Conservation (phyloP, 2,329 filamentous ascomycete genomes). For the Pseudocercospora pini-densiflorae region DNA sequence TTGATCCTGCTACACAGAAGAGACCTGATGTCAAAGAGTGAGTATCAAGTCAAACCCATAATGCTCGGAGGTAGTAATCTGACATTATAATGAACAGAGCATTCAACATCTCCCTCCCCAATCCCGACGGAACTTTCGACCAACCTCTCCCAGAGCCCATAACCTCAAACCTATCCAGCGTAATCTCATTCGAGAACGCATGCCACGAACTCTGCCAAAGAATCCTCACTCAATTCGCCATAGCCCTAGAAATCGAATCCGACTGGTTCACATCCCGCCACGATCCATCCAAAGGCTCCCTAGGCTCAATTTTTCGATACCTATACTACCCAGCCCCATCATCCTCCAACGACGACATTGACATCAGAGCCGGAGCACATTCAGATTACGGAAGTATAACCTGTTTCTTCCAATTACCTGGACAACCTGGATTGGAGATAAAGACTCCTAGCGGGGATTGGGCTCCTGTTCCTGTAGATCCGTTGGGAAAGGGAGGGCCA, state of each 20-base stretch:
- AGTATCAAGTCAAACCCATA: too few species aligned
- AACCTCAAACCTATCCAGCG: slow-evolving; percentile 60
- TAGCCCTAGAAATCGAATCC: slow-evolving; percentile 65
- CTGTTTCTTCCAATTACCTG: slow-evolving; percentile 80
- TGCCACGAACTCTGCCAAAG: slow-evolving; percentile 75
- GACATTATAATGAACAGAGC: too few species aligned
- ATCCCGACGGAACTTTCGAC: slow-evolving; percentile 64
- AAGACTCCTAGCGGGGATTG: slow-evolving; percentile 57
- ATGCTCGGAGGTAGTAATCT: too few species aligned
- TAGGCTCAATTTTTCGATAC: slow-evolving; percentile 56
- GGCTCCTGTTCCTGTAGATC: slow-evolving; percentile 51
- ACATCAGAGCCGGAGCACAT: slow-evolving; percentile 88
- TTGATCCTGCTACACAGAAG: slow-evolving; percentile 82
- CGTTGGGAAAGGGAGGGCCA: slow-evolving; percentile 44
- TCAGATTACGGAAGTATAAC: slow-evolving; percentile 79
- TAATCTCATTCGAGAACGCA: slow-evolving; percentile 68
- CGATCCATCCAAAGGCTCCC: slow-evolving; percentile 54
- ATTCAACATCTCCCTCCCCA: slow-evolving; percentile 88
- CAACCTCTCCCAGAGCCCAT: slow-evolving; percentile 77
- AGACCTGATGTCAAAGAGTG: slow-evolving; percentile 80
- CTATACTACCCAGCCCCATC: slow-evolving; percentile 55
- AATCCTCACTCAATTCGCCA: slow-evolving; percentile 76
- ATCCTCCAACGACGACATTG: slow-evolving; percentile 44
- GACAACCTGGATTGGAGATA: slow-evolving; percentile 87
- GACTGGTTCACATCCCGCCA: slow-evolving; percentile 68